A percentile compares a stretch with the other conserved stretches of the same genome.
These are phyloP conservation scores for Neurospora africana DNA, from an alignment of 495 filamentous ascomycete species.

Conservation along the genomic window DNA sequence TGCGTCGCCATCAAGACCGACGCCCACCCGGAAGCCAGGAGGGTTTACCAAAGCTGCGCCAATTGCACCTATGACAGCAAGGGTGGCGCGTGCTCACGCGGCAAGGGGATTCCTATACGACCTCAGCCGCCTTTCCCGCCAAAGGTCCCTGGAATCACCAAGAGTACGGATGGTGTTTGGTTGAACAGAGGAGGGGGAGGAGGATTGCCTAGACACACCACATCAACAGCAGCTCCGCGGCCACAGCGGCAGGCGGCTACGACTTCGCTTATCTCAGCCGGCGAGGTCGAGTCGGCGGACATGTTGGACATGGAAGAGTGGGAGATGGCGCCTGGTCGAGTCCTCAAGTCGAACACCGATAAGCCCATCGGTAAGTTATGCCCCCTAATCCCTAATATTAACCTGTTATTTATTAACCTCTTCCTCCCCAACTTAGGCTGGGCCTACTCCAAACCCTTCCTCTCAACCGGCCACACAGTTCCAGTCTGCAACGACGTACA, in stretches of 20 bases:
- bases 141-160: not conserved
- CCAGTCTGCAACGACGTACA: slow-evolving; percentile 20
- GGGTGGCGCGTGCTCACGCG: not conserved
- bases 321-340: slow-evolving; percentile 25
- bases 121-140: not conserved
- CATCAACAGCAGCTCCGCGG: not conserved
- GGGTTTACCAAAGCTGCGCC: slow-evolving; percentile 9
- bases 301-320: slow-evolving; percentile 29
- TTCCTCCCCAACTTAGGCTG: not conserved
- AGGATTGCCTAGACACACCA: not conserved
- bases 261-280: slow-evolving; percentile 8
- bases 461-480: slow-evolving; percentile 16
- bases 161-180: not conserved
- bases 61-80: slow-evolving; percentile 15
- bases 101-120: not conserved
- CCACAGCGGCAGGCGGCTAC: not conserved
- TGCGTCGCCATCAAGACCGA: slow-evolving; percentile 5
- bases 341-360: slow-evolving; percentile 2
- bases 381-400: not conserved
- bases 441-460: slow-evolving; percentile 32
- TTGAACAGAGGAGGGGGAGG: not conserved
- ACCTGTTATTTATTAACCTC: too few species aligned
- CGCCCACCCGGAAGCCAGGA: slow-evolving; percentile 1
- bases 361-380: not conserved
- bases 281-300: slow-evolving; percentile 5